A percentile compares a stretch with the other conserved stretches of the same genome.
Evolutionary conservation across 495 filamentous ascomycete genomes (phyloP).

Genomic region (Bacidia rubella): DNA sequence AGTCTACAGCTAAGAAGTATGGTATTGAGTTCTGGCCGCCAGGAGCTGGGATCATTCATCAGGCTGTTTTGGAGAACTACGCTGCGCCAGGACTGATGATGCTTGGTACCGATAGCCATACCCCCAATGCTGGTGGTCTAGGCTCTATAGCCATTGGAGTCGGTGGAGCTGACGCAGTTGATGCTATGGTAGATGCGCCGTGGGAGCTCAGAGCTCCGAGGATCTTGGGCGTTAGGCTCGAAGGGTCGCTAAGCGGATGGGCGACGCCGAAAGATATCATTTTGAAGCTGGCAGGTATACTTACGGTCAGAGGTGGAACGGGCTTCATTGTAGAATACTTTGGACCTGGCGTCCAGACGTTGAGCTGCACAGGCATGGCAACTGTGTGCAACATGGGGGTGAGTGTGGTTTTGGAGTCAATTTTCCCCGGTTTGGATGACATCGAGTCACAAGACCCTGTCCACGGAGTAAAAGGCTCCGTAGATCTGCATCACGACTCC

Average conservation of each 20-base stretch:
- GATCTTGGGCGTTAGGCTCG: constrained; percentile 73
- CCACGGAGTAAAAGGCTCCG: too few species aligned
- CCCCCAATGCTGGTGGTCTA: constrained; percentile 87
- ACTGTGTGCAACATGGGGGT: constrained; percentile 87
- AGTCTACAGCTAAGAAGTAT: constrained; percentile 88
- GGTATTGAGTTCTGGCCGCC: constrained; percentile 99
- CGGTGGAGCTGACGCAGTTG: constrained; percentile 92
- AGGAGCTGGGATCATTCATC: constrained; percentile 97
- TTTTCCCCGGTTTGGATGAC: too few species aligned
- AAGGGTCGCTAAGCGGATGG: constrained; percentile 79
- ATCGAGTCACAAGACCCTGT: too few species aligned
- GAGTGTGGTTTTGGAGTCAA: too few species aligned
- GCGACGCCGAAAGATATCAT: constrained; percentile 92
- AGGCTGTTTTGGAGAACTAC: constrained; percentile 97
- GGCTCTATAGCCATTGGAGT: constrained; percentile 95
- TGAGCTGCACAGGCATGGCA: constrained; percentile 87
- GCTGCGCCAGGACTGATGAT: constrained; percentile 96
- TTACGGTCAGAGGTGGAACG: constrained; percentile 90
- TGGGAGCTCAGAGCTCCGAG: constrained; percentile 96
- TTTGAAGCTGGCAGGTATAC: constrained; percentile 68
- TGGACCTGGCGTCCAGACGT: constrained; percentile 73
- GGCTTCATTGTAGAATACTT: constrained; percentile 90
- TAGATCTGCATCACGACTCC: too few species aligned
- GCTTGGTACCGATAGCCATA: constrained; percentile 98
- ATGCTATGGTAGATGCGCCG: constrained; percentile 87